A percentile compares a stretch with the other conserved stretches of the same genome.
phyloP scores from a whole-genome alignment of 768 basidiomycete species.

The Neoboletus magnificus region DNA sequence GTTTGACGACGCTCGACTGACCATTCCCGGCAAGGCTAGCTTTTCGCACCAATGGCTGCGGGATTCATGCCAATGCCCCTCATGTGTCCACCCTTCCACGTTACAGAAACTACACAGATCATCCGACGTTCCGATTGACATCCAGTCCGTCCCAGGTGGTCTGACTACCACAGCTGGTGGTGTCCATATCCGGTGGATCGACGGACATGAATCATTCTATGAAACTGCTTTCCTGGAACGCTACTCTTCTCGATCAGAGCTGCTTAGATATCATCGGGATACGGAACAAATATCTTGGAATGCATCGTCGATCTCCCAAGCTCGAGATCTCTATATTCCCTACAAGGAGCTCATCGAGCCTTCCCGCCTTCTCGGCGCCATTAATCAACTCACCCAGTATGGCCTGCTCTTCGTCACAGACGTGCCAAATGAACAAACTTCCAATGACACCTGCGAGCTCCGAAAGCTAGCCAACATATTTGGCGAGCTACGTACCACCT shows the following conservation, averaged over 20 bases:
- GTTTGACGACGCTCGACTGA: conserved; percentile 13
- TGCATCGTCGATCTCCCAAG: conserved; percentile 32
- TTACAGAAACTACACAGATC: conserved; percentile 73
- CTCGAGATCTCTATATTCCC: conserved; percentile 47
- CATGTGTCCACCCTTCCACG: conserved; percentile 75
- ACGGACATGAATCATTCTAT: conserved; percentile 61
- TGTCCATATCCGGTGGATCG: conserved; percentile 52
- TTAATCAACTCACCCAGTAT: conserved; percentile 66
- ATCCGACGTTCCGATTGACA: conserved; percentile 56
- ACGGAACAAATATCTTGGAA: conserved; percentile 45
- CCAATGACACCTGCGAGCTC: conserved; percentile 62
- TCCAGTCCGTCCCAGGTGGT: conserved; percentile 43
- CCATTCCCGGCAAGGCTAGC: conserved; percentile 34
- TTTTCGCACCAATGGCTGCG: conserved; percentile 79
- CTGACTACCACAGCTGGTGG: conserved; percentile 43
- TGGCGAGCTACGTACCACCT: conserved; percentile 78
- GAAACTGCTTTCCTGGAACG: conserved; percentile 44
- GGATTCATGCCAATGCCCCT: conserved; percentile 73
- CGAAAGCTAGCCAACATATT: conserved; percentile 62
- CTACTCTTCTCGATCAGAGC: conserved; percentile 39
- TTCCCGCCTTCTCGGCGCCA: conserved; percentile 49
- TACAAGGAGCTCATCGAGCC: conserved; percentile 51
- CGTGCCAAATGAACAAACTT: conserved; percentile 63
- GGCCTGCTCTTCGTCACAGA: conserved; percentile 72
- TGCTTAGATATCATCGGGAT: conserved; percentile 47